These are phyloP conservation scores for Aspergillus diversus DNA, from an alignment of 495 filamentous ascomycete species.

Conservation along the genomic window DNA sequence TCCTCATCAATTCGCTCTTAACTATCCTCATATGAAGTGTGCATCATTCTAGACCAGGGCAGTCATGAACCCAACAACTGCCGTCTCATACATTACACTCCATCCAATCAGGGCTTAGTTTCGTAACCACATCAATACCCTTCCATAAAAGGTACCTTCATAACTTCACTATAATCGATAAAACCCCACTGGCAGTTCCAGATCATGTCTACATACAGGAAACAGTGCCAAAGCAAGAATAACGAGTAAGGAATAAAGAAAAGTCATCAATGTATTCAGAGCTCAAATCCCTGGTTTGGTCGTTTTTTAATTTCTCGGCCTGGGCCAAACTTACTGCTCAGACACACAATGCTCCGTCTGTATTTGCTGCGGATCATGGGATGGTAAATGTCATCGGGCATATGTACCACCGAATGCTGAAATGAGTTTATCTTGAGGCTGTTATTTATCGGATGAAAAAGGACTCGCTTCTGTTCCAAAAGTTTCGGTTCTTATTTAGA, in stretches of 20 bases:
- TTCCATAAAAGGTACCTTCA: too few relatives aligned
- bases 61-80: background rate
- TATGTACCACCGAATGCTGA: slow-evolving; percentile 6
- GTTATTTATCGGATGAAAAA: slow-evolving; percentile 65
- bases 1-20: background rate
- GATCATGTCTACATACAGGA: slow-evolving; percentile 1
- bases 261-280: slow-evolving; percentile 4
- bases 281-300: background rate
- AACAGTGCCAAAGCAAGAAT: background rate
- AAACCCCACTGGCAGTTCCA: too few relatives aligned
- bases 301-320: background rate
- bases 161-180: too few relatives aligned
- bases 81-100: slow-evolving; percentile 5
- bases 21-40: background rate
- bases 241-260: background rate
- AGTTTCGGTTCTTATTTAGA: slow-evolving; percentile 68
- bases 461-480: slow-evolving; percentile 63
- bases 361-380: background rate
- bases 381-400: background rate
- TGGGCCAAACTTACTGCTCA: background rate
- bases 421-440: slow-evolving; percentile 15
- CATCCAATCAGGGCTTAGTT: background rate
- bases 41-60: background rate
- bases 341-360: background rate
- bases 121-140: background rate